Conservation (phyloP, 2,329 filamentous ascomycete species). For the Trichophyton verrucosum region DNA sequence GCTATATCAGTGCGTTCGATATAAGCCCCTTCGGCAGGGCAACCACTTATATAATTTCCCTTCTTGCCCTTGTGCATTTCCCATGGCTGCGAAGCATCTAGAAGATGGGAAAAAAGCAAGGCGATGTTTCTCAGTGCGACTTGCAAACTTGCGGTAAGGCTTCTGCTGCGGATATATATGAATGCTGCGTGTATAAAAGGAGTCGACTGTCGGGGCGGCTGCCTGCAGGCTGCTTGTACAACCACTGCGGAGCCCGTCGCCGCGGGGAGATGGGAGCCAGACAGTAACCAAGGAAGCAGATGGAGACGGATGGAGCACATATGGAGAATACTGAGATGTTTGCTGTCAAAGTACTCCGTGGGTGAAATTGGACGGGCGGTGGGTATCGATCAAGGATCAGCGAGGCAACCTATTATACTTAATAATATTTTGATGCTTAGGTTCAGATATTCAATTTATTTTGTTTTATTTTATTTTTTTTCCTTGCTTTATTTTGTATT, state of each 20-base stretch:
- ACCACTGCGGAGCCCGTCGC: neutral
- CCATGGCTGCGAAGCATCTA: neutral
- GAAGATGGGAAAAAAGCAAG: neutral
- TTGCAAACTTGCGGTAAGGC: neutral
- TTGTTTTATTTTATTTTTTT: no score
- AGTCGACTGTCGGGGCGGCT: neutral
- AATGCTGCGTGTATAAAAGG: neutral
- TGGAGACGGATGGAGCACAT: no score
- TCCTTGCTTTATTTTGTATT: neutral
- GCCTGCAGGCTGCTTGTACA: neutral
- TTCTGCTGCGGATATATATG: neutral
- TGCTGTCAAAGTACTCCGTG: neutral
- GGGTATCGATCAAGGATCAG: neutral
- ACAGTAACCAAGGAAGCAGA: no score
- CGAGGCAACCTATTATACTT: no score
- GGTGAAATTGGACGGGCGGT: neutral
- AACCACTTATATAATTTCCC: conserved; percentile 2
- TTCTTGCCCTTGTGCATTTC: neutral
- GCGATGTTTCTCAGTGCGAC: neutral
- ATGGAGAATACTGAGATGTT: neutral
- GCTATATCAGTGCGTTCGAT: neutral
- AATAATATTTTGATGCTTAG: neutral
- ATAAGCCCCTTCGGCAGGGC: neutral
- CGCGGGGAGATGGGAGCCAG: neutral
- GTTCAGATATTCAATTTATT: neutral